Evolutionary conservation across 306 rosid genomes (phyloP).

Genomic region (Cucurbita moschata): DNA sequence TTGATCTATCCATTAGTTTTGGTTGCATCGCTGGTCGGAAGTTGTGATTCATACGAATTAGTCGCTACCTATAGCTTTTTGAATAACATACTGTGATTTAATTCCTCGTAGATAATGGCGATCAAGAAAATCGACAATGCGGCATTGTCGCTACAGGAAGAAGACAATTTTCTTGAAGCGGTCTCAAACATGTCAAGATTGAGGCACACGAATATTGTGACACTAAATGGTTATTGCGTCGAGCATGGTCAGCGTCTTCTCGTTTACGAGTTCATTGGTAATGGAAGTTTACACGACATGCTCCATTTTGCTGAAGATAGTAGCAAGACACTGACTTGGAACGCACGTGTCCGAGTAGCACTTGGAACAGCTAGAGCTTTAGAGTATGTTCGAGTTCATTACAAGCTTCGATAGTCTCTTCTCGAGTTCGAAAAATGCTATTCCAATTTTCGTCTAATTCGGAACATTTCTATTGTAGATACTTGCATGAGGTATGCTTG

Average conservation of each 20-base stretch:
- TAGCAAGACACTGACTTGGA: slow-evolving; percentile 70
- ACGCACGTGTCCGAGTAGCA: slow-evolving; percentile 90
- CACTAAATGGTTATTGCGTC: slow-evolving; percentile 80
- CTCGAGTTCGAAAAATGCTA: neutral
- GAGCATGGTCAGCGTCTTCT: slow-evolving; percentile 96
- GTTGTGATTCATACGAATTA: neutral
- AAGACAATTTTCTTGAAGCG: slow-evolving; percentile 87
- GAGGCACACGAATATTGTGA: slow-evolving; percentile 80
- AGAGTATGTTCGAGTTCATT: slow-evolving; percentile 52
- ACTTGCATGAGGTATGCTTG: slow-evolving; percentile 96
- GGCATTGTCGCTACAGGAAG: slow-evolving; percentile 89
- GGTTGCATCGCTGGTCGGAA: neutral
- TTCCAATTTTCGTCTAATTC: slow-evolving; percentile 4
- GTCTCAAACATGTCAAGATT: slow-evolving; percentile 81
- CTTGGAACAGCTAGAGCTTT: slow-evolving; percentile 97
- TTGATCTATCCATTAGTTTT: neutral
- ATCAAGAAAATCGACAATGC: slow-evolving; percentile 90
- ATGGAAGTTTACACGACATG: slow-evolving; percentile 78
- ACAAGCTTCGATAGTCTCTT: slow-evolving; percentile 5
- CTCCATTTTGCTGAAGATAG: slow-evolving; percentile 82
- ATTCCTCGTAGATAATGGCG: slow-evolving; percentile 50
- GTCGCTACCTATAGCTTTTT: neutral
- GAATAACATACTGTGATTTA: neutral
- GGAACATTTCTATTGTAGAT: slow-evolving; percentile 35
- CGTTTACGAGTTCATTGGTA: slow-evolving; percentile 63